Evolutionary conservation across 192 early-diverging fungal species (phyloP).

Genomic region (Entophlyctis luteolus): DNA sequence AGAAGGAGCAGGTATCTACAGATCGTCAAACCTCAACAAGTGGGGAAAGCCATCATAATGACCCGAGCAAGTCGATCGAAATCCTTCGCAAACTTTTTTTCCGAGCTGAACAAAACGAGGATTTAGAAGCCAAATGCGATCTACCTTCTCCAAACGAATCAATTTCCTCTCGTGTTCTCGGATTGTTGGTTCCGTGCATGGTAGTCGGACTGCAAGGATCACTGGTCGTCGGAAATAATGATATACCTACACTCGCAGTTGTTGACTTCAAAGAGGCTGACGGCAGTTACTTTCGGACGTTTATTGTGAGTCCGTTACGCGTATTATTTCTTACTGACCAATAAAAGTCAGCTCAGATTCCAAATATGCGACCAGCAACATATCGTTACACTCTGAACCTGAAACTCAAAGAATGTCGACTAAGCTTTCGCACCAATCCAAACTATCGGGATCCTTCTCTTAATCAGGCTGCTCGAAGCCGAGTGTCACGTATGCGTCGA

Average conservation of each 20-base stretch:
- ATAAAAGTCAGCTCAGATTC: background rate
- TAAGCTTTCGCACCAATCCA: constrained; percentile 56
- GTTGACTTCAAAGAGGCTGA: constrained; percentile 53
- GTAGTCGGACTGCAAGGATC: constrained; percentile 59
- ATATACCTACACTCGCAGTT: constrained; percentile 60
- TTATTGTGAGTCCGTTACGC: background rate
- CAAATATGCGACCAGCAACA: constrained; percentile 39
- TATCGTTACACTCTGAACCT: constrained; percentile 57
- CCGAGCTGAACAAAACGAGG: background rate
- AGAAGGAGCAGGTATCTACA: constrained; percentile 7
- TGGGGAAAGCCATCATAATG: background rate
- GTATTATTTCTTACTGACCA: background rate
- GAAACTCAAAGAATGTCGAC: constrained; percentile 47
- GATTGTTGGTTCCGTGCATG: constrained; percentile 62
- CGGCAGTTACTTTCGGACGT: constrained; percentile 47
- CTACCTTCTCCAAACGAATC: background rate
- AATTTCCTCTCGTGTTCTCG: constrained; percentile 40
- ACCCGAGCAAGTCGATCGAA: background rate
- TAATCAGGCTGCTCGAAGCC: constrained; percentile 41
- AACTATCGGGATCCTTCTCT: constrained; percentile 58
- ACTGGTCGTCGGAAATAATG: constrained; percentile 67
- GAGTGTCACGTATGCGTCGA: constrained; percentile 16
- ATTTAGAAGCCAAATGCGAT: background rate
- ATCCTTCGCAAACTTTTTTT: background rate
- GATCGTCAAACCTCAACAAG: background rate